Percentiles rank a stretch among this genome's conserved stretches.
phyloP scores from a whole-genome alignment of 163 green algal species.

The Coccomyxa subellipsoidea region DNA sequence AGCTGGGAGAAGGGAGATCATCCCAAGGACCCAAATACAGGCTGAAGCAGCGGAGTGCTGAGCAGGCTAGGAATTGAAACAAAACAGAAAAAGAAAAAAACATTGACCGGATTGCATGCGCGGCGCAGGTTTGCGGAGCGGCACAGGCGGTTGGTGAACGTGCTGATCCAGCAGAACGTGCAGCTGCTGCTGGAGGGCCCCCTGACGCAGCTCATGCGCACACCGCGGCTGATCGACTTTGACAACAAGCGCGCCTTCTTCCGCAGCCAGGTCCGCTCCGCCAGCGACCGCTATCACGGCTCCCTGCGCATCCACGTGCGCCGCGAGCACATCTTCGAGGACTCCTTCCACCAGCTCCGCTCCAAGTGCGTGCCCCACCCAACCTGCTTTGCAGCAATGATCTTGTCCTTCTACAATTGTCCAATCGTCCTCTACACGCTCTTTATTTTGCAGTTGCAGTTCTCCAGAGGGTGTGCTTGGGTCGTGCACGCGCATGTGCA shows the following conservation, averaged over 20 bases:
- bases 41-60: no score
- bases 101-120: background rate
- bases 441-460: no score
- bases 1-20: no score
- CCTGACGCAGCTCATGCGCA: slow-evolving; percentile 67
- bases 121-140: slow-evolving; percentile 74
- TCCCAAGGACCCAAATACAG: no score
- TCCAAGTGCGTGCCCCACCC: slow-evolving; percentile 28
- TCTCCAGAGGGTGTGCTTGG: no score
- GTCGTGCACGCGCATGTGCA: no score
- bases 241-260: slow-evolving; percentile 93
- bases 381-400: no score
- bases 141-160: slow-evolving; percentile 88
- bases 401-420: no score
- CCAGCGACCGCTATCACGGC: slow-evolving; percentile 58
- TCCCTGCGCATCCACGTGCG: slow-evolving; percentile 75
- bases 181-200: slow-evolving; percentile 80
- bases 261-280: slow-evolving; percentile 36
- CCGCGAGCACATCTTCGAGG: slow-evolving; percentile 89
- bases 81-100: no score
- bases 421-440: no score
- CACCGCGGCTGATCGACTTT: slow-evolving; percentile 93
- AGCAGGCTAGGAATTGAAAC: no score
- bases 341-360: slow-evolving; percentile 95
- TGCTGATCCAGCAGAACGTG: slow-evolving; percentile 72